phyloP scores from a whole-genome alignment of 305 asterid species.

The Fraxinus baroniana region DNA sequence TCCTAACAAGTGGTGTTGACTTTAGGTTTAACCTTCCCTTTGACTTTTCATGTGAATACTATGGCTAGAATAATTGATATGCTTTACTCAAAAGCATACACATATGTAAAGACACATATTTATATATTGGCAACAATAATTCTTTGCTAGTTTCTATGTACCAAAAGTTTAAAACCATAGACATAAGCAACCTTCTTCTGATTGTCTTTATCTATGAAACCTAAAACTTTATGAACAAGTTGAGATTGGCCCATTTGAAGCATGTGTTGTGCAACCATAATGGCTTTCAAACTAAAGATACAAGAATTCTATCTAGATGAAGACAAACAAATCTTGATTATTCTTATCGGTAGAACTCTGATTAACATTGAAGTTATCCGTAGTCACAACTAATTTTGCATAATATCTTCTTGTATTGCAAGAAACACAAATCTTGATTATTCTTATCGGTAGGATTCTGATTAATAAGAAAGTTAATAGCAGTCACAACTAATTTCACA shows the following conservation, averaged over 20 bases:
- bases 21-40: constrained; percentile 32
- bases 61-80: constrained; percentile 34
- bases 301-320: neutral
- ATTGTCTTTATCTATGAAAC: constrained; percentile 62
- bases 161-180: neutral
- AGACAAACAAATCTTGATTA: neutral
- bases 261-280: constrained; percentile 58
- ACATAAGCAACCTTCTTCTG: neutral
- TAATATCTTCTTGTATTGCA: neutral
- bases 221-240: constrained; percentile 66
- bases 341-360: too few species aligned
- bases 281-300: neutral
- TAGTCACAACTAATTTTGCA: neutral
- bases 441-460: neutral
- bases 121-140: constrained; percentile 44
- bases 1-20: constrained; percentile 39
- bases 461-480: too few species aligned
- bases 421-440: neutral
- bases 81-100: constrained; percentile 30
- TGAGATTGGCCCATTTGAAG: constrained; percentile 47
- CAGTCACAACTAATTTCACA: too few species aligned
- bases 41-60: constrained; percentile 26
- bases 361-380: neutral
- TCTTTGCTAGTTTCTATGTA: constrained; percentile 13
- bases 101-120: neutral